A percentile compares a stretch with the other conserved stretches of the same genome.
Evolutionary conservation across 1,284 basidiomycete genomes (phyloP).

Genomic region (Sphaerobolus stellatus): DNA sequence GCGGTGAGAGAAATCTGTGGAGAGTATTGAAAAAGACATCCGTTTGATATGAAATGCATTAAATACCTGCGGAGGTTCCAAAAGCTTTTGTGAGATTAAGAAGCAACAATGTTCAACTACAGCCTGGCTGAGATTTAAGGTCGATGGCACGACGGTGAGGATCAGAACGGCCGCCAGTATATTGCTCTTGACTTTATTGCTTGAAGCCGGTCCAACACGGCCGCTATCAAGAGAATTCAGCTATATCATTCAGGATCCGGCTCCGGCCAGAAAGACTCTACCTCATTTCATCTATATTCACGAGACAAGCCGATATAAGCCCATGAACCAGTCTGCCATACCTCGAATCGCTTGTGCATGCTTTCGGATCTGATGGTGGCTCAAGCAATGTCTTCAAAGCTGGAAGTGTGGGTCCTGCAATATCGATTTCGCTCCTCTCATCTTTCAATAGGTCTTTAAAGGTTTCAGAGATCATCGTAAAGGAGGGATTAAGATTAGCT

Average conservation of each 20-base stretch:
- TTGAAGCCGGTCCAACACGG: conserved; percentile 73
- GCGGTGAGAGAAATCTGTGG: conserved; percentile 76
- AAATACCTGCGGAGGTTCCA: conserved; percentile 67
- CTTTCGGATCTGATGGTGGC: conserved; percentile 35
- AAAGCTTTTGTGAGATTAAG: conserved; percentile 76
- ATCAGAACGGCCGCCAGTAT: conserved; percentile 84
- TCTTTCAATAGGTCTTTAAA: conserved; percentile 76
- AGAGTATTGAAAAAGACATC: conserved; percentile 28
- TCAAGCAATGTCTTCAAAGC: conserved; percentile 76
- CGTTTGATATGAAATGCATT: conserved; percentile 3
- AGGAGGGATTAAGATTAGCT: neutral
- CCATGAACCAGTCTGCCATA: conserved; percentile 73
- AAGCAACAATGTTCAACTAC: conserved; percentile 86
- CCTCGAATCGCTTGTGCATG: conserved; percentile 27
- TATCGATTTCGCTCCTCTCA: conserved; percentile 75
- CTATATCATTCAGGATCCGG: neutral
- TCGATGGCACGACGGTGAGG: conserved; percentile 74
- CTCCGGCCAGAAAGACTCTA: conserved; percentile 34
- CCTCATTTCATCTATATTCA: conserved; percentile 92
- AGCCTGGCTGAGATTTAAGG: conserved; percentile 67
- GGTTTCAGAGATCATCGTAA: neutral
- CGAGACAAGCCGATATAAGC: conserved; percentile 79
- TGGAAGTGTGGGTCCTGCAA: conserved; percentile 77
- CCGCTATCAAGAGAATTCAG: conserved; percentile 47
- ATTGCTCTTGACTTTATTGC: conserved; percentile 89